Evolutionary conservation across 345 rosid genomes (phyloP), one percentile per base, ranked within the genome.

Genomic region (Eucalyptus melliodora): DNA sequence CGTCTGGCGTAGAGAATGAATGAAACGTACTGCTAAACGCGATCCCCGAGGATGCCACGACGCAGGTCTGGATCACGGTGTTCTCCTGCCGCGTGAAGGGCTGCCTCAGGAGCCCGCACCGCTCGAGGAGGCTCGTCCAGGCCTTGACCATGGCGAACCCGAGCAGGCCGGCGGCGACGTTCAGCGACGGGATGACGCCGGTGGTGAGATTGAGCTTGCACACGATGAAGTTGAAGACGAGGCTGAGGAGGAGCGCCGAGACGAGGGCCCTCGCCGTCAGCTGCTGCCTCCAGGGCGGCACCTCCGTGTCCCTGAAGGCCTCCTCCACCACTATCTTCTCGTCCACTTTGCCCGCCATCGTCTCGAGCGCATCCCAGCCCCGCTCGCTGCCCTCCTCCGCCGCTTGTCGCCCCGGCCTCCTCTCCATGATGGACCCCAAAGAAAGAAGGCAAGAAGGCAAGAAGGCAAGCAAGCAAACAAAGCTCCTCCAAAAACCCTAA

Each of bases 1-100:
- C 14, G 34, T 23, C 37, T 15, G 30, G 40, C 37, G 14, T 37
- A 50, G 7, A 49, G 44, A 7, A 62, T 27, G 51, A 24, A 51
- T 51, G 65, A 49, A 59, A 92, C 95, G 44, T 95, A 97, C 98
- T 95, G 95, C 99, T 97, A 90, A 96, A 97, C 53, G 99, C 99
- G 87, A 97, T 97, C 86, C 99, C 99, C 8, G 98, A 96, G 40
- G 99, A 96, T 45, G 99, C 99, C 87, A 97, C 98, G 4, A 96
- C 95, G 88, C 97, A 96, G 8, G 99, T 97, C 87, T 97, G 99
- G 80, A 97, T 94, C 88, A 97, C 98, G 8, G 98, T 96, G 45
- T 96, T 97, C 90, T 97, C 98, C 90, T 97, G 99, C 85, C 98
- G 90, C 1, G 99, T 96, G 91, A 96, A 97, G 26, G 98, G 97